Percentiles rank a stretch among this genome's conserved stretches.
Evolutionary conservation across 768 basidiomycete genomes (phyloP).

Genomic region (Phlegmacium glaucopus): DNA sequence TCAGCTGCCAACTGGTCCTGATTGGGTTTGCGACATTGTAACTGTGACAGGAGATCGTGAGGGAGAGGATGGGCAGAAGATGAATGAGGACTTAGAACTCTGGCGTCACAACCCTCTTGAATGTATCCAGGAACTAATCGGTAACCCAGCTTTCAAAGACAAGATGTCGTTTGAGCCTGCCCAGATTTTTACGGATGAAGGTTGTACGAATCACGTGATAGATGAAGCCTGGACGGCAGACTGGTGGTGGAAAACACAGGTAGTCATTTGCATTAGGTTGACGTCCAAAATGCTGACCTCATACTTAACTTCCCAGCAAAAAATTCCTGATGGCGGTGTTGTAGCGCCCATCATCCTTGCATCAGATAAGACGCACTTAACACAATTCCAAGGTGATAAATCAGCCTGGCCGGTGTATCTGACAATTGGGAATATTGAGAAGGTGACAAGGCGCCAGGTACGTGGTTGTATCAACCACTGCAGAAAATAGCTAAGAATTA

Average conservation of each 20-base stretch:
- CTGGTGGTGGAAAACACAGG: slow-evolving; percentile 40
- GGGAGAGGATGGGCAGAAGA: background rate
- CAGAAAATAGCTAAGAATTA: too few relatives aligned
- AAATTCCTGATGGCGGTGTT: background rate
- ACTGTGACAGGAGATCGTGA: slow-evolving; percentile 10
- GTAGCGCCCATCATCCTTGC: slow-evolving; percentile 27
- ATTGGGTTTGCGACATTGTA: slow-evolving; percentile 20
- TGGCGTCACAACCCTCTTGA: slow-evolving; percentile 17
- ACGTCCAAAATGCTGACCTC: too few relatives aligned
- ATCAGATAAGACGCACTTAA: slow-evolving; percentile 39
- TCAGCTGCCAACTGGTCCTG: slow-evolving; percentile 16
- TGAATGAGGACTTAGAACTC: slow-evolving; percentile 6
- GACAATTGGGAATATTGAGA: slow-evolving; percentile 35
- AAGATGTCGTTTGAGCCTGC: too few relatives aligned
- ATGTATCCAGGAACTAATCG: slow-evolving; percentile 32
- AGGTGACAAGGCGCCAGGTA: too few relatives aligned
- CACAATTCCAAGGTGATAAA: slow-evolving; percentile 31
- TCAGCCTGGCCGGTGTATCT: slow-evolving; percentile 40
- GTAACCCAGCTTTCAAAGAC: slow-evolving; percentile 28
- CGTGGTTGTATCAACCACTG: too few relatives aligned
- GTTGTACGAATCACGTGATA: slow-evolving; percentile 31
- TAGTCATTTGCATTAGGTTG: too few relatives aligned
- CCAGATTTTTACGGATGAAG: too few relatives aligned
- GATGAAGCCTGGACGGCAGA: slow-evolving; percentile 41
- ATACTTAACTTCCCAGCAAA: too few relatives aligned